Evolutionary conservation across 768 basidiomycete species (phyloP).

Genomic region (Hygrocybe coccinea): DNA sequence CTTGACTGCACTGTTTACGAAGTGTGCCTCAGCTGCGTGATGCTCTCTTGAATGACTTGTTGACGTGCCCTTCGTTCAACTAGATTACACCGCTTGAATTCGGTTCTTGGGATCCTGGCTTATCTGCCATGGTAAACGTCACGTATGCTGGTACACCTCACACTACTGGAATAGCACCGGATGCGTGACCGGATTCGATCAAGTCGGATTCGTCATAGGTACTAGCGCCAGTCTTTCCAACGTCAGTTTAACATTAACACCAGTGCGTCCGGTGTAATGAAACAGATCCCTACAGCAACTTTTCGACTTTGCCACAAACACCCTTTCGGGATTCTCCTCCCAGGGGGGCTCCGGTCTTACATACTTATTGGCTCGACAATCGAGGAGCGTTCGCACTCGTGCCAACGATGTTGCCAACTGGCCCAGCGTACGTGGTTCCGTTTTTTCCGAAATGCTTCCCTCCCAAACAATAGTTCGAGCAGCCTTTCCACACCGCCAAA

Average conservation of each 20-base stretch:
- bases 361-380: slow-evolving; percentile 43
- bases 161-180: slow-evolving; percentile 53
- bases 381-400: slow-evolving; percentile 45
- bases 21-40: slow-evolving; percentile 30
- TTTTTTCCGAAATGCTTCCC: not conserved
- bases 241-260: slow-evolving; percentile 33
- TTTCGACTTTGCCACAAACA: slow-evolving; percentile 42
- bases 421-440: slow-evolving; percentile 43
- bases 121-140: slow-evolving; percentile 64
- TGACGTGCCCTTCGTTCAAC: too few species aligned
- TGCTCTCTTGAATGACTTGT: not conserved
- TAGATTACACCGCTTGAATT: slow-evolving; percentile 65
- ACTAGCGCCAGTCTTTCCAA: slow-evolving; percentile 69
- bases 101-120: slow-evolving; percentile 67
- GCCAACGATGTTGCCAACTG: slow-evolving; percentile 62
- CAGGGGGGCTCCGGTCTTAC: slow-evolving; percentile 39
- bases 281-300: slow-evolving; percentile 37
- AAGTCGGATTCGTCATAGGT: slow-evolving; percentile 69
- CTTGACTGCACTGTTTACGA: slow-evolving; percentile 52
- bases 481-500: slow-evolving; percentile 48
- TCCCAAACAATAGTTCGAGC: slow-evolving; percentile 8
- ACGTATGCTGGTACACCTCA: slow-evolving; percentile 63
- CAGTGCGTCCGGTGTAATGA: not conserved
- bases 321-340: slow-evolving; percentile 35
- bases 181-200: slow-evolving; percentile 74